These are phyloP conservation scores for Dothistroma pini DNA, from an alignment of 2,329 filamentous ascomycete species.

Conservation along the genomic window DNA sequence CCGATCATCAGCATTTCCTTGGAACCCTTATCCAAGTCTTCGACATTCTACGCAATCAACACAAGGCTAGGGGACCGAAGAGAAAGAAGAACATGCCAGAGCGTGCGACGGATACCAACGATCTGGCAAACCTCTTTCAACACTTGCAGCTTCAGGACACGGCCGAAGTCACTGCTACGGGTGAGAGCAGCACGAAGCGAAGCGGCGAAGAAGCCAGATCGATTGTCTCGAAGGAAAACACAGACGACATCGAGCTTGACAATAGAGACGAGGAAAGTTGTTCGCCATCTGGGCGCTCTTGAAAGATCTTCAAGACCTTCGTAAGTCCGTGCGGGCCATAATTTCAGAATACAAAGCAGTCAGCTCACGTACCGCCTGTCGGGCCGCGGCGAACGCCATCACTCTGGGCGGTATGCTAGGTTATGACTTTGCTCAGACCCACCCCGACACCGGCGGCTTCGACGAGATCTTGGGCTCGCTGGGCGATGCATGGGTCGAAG, in stretches of 20 bases:
- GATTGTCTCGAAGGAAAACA: not conserved
- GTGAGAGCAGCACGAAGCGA: not conserved
- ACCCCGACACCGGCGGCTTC: not conserved
- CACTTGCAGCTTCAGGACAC: constrained; percentile 7
- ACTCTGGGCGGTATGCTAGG: not conserved
- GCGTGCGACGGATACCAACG: not conserved
- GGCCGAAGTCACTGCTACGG: not conserved
- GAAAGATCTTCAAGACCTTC: not conserved
- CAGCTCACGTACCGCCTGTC: not conserved
- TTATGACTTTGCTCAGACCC: not conserved
- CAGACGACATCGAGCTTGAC: not conserved
- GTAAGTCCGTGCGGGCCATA: not conserved
- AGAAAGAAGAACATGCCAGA: constrained; percentile 10
- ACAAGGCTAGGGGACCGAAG: constrained; percentile 6
- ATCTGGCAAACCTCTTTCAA: constrained; percentile 7
- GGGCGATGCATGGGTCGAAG: not conserved
- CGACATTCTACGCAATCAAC: constrained; percentile 6
- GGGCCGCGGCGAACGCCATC: not conserved
- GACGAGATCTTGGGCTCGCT: not conserved
- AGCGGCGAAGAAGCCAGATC: not conserved
- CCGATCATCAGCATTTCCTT: constrained; percentile 5
- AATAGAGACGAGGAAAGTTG: not conserved
- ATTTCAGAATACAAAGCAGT: not conserved
- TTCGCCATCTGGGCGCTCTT: not conserved
- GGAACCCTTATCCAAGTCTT: not conserved